Evolutionary conservation across 108 stramenopile genomes (phyloP).

Genomic region (Discostella stelligeroides): DNA sequence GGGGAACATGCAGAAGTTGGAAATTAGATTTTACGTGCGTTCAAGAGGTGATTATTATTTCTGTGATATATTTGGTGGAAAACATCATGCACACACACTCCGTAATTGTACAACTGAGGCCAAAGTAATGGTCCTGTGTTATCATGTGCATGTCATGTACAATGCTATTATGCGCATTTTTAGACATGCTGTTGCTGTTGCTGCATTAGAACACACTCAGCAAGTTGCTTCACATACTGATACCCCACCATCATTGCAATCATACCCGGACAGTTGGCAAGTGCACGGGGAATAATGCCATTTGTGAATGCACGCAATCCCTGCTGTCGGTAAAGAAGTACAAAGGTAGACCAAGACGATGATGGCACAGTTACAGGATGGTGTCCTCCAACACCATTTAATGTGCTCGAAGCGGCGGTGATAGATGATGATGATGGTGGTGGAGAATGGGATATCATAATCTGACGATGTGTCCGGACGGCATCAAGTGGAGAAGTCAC

Average conservation of each 20-base stretch:
- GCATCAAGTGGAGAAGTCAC: neutral
- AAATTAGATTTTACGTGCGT: too few species aligned
- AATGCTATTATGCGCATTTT: too few species aligned
- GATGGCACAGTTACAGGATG: neutral
- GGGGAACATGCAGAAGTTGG: neutral
- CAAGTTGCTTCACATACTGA: constrained; percentile 7
- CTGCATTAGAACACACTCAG: neutral
- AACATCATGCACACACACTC: too few species aligned
- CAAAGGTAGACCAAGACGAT: neutral
- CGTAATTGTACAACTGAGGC: too few species aligned
- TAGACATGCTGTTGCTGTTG: neutral
- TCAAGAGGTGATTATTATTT: too few species aligned
- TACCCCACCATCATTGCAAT: constrained; percentile 12
- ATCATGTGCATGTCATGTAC: too few species aligned
- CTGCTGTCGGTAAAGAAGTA: neutral
- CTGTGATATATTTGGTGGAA: too few species aligned
- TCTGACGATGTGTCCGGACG: neutral
- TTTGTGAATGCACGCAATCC: neutral
- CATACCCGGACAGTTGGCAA: constrained; percentile 6
- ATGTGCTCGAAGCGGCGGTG: too few species aligned
- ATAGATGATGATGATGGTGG: neutral
- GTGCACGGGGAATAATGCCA: constrained; percentile 1
- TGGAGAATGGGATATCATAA: neutral
- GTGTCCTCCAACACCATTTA: too few species aligned
- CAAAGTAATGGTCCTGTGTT: too few species aligned